Conservation (phyloP, 169 alveolate species). For the Cystoisospora suis region DNA sequence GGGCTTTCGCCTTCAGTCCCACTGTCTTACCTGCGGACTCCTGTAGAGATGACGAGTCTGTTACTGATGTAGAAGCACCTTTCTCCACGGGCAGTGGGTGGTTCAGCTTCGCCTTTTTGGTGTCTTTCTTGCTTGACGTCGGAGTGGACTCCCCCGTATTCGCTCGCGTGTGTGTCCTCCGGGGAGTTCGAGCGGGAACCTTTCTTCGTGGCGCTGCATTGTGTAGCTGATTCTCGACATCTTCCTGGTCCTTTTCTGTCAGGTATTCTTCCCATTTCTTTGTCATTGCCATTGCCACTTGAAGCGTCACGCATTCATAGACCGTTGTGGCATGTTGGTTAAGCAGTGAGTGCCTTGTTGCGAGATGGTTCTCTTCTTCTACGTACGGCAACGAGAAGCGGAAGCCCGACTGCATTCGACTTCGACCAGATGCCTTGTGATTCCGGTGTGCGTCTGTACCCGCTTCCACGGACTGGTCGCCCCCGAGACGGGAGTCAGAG, state of each 20-base stretch:
- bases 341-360: slow-evolving; percentile 5
- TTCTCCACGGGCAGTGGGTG: slow-evolving; percentile 36
- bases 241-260: too few relatives aligned
- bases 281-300: slow-evolving; percentile 26
- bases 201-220: too few relatives aligned
- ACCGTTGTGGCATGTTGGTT: slow-evolving; percentile 19
- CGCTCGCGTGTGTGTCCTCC: too few relatives aligned
- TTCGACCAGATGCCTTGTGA: too few relatives aligned
- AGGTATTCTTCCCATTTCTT: neutral
- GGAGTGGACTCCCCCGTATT: too few relatives aligned
- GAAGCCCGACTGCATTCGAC: too few relatives aligned
- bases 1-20: too few relatives aligned
- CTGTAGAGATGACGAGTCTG: neutral
- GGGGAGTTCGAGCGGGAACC: too few relatives aligned
- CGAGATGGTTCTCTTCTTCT: slow-evolving; percentile 10
- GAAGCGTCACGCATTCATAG: slow-evolving; percentile 30
- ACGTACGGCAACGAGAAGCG: neutral
- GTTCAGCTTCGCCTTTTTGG: slow-evolving; percentile 27
- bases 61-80: slow-evolving; percentile 44
- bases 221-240: too few relatives aligned
- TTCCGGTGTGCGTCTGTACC: too few relatives aligned
- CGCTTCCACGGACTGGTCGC: too few relatives aligned
- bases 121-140: neutral
- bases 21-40: neutral
- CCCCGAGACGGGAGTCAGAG: too few relatives aligned